These are phyloP conservation scores for Amanita muscaria DNA, from an alignment of 768 basidiomycete species.

Conservation along the genomic window DNA sequence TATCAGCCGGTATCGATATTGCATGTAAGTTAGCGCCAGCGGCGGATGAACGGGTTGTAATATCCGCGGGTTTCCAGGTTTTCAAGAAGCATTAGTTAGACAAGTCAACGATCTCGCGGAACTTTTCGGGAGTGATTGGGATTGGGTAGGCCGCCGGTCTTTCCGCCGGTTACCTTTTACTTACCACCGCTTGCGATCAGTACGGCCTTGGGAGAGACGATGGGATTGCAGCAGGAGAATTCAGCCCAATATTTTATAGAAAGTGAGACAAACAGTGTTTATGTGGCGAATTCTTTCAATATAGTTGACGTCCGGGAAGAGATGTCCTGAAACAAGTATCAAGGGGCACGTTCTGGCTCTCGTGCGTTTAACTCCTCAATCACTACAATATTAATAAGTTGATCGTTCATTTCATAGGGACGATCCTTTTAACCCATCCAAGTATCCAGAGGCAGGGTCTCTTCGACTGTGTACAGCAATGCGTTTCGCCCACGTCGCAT, in stretches of 20 bases:
- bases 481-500: constrained; percentile 23
- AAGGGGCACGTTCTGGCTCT: constrained; percentile 48
- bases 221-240: constrained; percentile 46
- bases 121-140: constrained; percentile 47
- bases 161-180: too few species aligned
- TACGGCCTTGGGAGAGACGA: constrained; percentile 60
- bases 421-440: constrained; percentile 40
- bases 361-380: constrained; percentile 24
- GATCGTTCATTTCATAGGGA: constrained; percentile 15
- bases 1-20: constrained; percentile 31
- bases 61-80: constrained; percentile 23
- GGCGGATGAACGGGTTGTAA: neutral
- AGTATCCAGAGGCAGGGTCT: constrained; percentile 42
- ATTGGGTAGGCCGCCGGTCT: constrained; percentile 45
- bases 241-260: constrained; percentile 54
- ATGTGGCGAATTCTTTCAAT: neutral
- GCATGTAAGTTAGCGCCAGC: constrained; percentile 22
- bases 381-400: neutral
- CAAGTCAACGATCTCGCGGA: constrained; percentile 49
- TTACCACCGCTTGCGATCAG: too few species aligned
- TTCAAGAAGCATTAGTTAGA: constrained; percentile 45
- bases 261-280: constrained; percentile 18
- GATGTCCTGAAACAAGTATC: constrained; percentile 27
- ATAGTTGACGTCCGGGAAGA: constrained; percentile 12
- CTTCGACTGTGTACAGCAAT: constrained; percentile 40